phyloP scores from a whole-genome alignment of 1,139 yeast species.

The Pneumocystis jirovecii region DNA sequence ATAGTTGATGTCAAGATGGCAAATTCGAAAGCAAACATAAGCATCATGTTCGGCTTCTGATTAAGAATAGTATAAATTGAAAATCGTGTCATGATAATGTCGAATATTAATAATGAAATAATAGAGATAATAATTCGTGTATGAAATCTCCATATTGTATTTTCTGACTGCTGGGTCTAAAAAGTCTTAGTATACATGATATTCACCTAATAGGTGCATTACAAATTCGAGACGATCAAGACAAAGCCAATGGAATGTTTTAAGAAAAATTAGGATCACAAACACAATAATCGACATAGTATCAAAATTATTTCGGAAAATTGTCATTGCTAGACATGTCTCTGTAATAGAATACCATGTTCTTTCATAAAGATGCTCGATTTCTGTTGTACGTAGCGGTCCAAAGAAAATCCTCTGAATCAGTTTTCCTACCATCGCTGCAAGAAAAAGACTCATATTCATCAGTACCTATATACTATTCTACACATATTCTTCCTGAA shows the following conservation, averaged over 20 bases:
- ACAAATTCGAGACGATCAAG: slow-evolving; percentile 26
- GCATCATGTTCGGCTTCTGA: slow-evolving; percentile 24
- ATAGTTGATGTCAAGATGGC: slow-evolving; percentile 49
- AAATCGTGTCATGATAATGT: slow-evolving; percentile 18
- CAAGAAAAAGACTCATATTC: neutral
- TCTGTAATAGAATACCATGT: slow-evolving; percentile 53
- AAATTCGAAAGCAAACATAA: slow-evolving; percentile 61
- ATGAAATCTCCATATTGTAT: slow-evolving; percentile 16
- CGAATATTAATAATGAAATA: slow-evolving; percentile 33
- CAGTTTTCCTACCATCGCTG: neutral
- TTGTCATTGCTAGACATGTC: slow-evolving; percentile 49
- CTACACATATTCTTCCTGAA: neutral
- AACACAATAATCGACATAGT: slow-evolving; percentile 31
- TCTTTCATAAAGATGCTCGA: slow-evolving; percentile 60
- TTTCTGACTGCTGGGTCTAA: slow-evolving; percentile 17
- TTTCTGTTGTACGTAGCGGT: slow-evolving; percentile 55
- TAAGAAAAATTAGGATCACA: slow-evolving; percentile 35
- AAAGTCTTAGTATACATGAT: neutral
- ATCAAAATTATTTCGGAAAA: slow-evolving; percentile 42
- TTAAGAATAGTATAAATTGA: neutral
- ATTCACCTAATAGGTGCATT: slow-evolving; percentile 18
- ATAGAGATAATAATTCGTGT: slow-evolving; percentile 29
- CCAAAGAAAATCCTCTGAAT: slow-evolving; percentile 49
- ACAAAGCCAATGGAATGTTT: slow-evolving; percentile 62
- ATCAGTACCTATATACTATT: neutral